Conservation (phyloP, 371 early-diverging fungal genomes). For the Mortierella sp. region DNA sequence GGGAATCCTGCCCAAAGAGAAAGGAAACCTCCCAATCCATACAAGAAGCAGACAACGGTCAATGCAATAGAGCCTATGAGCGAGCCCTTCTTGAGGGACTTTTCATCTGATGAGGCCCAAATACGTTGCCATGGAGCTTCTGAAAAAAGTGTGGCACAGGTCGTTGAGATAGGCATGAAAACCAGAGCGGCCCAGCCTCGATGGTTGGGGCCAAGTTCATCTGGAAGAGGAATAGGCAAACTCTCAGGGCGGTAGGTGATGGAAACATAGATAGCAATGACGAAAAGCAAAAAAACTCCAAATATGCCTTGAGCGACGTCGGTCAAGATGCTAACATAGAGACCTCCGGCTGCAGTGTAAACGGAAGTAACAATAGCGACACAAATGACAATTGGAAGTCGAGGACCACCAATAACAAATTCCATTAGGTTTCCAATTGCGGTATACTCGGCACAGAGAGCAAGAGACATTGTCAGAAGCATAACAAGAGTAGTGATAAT, state of each 20-base stretch:
- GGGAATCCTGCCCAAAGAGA: constrained; percentile 64
- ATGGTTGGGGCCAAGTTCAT: constrained; percentile 60
- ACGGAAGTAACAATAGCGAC: constrained; percentile 67
- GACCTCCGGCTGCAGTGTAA: constrained; percentile 72
- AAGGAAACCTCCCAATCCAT: constrained; percentile 71
- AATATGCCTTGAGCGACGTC: constrained; percentile 68
- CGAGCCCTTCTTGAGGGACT: constrained; percentile 61
- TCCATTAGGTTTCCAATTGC: constrained; percentile 66
- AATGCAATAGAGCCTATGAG: constrained; percentile 57
- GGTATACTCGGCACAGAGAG: constrained; percentile 65
- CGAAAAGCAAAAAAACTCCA: constrained; percentile 53
- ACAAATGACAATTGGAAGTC: constrained; percentile 63
- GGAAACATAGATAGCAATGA: constrained; percentile 63
- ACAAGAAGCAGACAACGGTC: constrained; percentile 62
- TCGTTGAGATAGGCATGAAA: constrained; percentile 65
- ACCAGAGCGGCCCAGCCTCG: constrained; percentile 63
- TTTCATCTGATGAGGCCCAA: constrained; percentile 68
- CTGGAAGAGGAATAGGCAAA: constrained; percentile 59
- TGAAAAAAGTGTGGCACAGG: constrained; percentile 65
- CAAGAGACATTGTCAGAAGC: constrained; percentile 64
- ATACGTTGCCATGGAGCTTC: constrained; percentile 74
- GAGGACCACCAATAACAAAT: constrained; percentile 59
- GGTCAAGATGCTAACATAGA: constrained; percentile 69
- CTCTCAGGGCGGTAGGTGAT: constrained; percentile 63
- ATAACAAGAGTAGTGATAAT: constrained; percentile 61